Evolutionary conservation across 164 flowering plant species (phyloP), one percentile per base, ranked within the genome.

Genomic region (Umbellularia californica): DNA sequence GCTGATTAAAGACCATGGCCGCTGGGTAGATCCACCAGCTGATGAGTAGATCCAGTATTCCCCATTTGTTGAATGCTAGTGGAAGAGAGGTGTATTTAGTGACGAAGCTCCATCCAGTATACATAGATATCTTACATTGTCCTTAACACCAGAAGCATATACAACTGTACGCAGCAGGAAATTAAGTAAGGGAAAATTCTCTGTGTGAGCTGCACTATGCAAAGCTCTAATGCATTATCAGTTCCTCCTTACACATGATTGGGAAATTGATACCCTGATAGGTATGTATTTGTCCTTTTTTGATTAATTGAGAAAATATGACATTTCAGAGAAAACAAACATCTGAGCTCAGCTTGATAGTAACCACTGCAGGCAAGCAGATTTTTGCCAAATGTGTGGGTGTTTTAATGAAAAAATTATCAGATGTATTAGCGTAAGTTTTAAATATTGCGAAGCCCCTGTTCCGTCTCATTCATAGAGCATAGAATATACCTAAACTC

Each of bases 21-120:
- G 99, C 9, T 95, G 99, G 98, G 98, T 90, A 30, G 99, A 95
- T 25, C 98, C 98, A 60, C 93, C 95, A 0, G 74, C 84, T 1
- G 97, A 93, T 72, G 97, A 92, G 81, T 88, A 81, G 84, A 66
- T 70, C 69, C 0, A 50, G 33, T 67, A 15, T 25, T 52, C 60
- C 33, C 17, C 68, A 9, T 3, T 14, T 28, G 58, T 2, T 14
- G 50, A 20, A 47, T 30, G 50, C 25, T 41, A 15, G 25, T 7
- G 65, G 41, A 24, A 24, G 15, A 50, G 62, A 9, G 12, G n/a
- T 24, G 72, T 52, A 41, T 41, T 41, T 41, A 41, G 47, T 70
- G 63, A 52, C 7, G 50, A 5, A 70, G 72, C 72, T 70, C 63
- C 62, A 5, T 70, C 72, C 41, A 41, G 58, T 51, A 41, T 41